Conservation (phyloP, 176 grass and related monocot species). For the Stipa capillata region DNA sequence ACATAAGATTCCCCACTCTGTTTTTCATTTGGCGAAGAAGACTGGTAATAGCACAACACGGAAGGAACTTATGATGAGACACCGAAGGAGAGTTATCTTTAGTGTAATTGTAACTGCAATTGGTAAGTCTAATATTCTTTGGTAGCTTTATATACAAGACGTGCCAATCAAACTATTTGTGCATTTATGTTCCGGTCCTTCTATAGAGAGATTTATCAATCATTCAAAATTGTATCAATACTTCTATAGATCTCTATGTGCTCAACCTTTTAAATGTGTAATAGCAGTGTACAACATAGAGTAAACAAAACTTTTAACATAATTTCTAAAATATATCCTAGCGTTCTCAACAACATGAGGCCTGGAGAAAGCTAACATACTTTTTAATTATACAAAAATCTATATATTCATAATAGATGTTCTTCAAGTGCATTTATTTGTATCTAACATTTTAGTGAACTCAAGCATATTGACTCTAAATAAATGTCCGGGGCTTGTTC, state of each 20-base stretch:
- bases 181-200: not conserved
- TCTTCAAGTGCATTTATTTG: not conserved
- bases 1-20: not conserved
- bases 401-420: not conserved
- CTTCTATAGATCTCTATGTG: not conserved
- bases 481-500: not conserved
- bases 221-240: not conserved
- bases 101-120: slow-evolving; percentile 69
- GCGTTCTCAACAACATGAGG: not conserved
- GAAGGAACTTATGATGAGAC: slow-evolving; percentile 66
- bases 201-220: not conserved
- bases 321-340: not conserved
- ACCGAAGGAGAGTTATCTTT: slow-evolving; percentile 67
- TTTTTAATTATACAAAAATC: not conserved
- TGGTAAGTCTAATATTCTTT: slow-evolving; percentile 28
- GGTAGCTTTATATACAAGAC: not conserved
- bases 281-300: not conserved
- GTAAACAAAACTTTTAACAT: not conserved
- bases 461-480: not conserved
- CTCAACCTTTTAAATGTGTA: not conserved
- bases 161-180: not conserved
- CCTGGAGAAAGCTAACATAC: not conserved
- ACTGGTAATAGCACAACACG: slow-evolving; percentile 26
- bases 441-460: not conserved
- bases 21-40: slow-evolving; percentile 19